Conservation (phyloP, 495 filamentous ascomycete genomes). For the Penicillium robsamsonii region DNA sequence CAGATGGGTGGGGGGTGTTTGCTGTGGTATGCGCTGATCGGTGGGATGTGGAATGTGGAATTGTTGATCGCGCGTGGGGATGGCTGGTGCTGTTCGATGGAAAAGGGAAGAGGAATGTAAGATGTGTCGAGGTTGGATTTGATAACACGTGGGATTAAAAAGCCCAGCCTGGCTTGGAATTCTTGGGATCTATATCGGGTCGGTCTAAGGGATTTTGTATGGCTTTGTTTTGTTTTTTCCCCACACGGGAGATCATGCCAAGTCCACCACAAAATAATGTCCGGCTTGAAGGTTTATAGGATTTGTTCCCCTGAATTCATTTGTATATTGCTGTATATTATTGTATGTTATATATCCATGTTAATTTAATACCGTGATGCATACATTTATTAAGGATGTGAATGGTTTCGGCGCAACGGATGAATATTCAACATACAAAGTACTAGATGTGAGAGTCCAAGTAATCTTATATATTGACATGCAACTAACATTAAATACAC, state of each 20-base stretch:
- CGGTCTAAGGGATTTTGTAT: neutral
- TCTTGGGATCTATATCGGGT: neutral
- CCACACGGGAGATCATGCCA: conserved; percentile 11
- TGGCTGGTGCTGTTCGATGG: conserved; percentile 1
- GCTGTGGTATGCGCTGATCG: neutral
- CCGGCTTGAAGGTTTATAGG: too few relatives aligned
- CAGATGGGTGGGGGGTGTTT: neutral
- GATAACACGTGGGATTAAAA: neutral
- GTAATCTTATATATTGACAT: neutral
- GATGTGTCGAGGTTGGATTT: neutral
- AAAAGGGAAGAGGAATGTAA: conserved; percentile 2
- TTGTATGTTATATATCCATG: neutral
- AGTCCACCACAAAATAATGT: too few relatives aligned
- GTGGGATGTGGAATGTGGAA: neutral
- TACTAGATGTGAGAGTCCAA: neutral
- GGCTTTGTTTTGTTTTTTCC: conserved; percentile 29
- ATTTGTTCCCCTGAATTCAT: too few relatives aligned
- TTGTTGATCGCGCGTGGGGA: neutral
- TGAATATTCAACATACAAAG: too few relatives aligned
- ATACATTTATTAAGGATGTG: too few relatives aligned
- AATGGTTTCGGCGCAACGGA: too few relatives aligned
- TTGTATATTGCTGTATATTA: neutral
- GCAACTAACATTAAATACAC: conserved; percentile 6
- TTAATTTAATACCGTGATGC: too few relatives aligned
- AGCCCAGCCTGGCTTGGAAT: neutral